A percentile compares a stretch with the other conserved stretches of the same genome.
Conservation (phyloP, 306 rosid genomes). For the Cotoneaster glaucophyllus region DNA sequence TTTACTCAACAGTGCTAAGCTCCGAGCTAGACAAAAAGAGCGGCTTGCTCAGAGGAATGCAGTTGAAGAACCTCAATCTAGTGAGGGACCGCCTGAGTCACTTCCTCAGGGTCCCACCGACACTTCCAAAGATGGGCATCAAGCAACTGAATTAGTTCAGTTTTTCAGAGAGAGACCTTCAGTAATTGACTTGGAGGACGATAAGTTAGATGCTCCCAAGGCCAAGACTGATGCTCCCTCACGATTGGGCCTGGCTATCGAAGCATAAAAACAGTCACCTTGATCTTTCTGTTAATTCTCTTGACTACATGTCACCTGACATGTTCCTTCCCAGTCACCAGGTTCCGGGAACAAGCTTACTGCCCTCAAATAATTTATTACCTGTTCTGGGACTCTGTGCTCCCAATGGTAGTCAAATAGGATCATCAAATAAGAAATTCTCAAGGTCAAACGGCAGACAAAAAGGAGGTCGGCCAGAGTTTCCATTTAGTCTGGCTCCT, state of each 20-base stretch:
- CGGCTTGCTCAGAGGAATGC: slow-evolving; percentile 60
- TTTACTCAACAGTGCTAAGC: slow-evolving; percentile 65
- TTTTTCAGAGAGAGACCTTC: slow-evolving; percentile 46
- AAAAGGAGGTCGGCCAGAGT: slow-evolving; percentile 69
- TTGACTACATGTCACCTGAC: slow-evolving; percentile 40
- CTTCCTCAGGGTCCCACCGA: slow-evolving; percentile 27
- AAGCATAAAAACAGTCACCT: slow-evolving; percentile 45
- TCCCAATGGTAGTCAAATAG: slow-evolving; percentile 67
- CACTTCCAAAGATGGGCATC: slow-evolving; percentile 44
- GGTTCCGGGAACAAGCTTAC: slow-evolving; percentile 32
- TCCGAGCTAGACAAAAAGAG: slow-evolving; percentile 90
- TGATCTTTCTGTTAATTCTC: slow-evolving; percentile 50
- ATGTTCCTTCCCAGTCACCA: slow-evolving; percentile 58
- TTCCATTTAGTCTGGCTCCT: slow-evolving; percentile 85
- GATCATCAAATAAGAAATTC: slow-evolving; percentile 49
- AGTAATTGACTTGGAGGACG: slow-evolving; percentile 53
- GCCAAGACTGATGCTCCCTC: slow-evolving; percentile 41
- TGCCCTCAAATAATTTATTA: slow-evolving; percentile 46
- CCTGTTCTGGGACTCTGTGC: slow-evolving; percentile 97
- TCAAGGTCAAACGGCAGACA: slow-evolving; percentile 65
- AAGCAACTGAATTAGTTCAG: slow-evolving; percentile 37
- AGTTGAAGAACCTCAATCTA: slow-evolving; percentile 38
- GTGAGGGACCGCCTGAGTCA: slow-evolving; percentile 43
- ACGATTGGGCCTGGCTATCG: slow-evolving; percentile 45
- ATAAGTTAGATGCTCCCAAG: slow-evolving; percentile 45